phyloP scores from a whole-genome alignment of 495 filamentous ascomycete genomes.

The Patellaria atrata region DNA sequence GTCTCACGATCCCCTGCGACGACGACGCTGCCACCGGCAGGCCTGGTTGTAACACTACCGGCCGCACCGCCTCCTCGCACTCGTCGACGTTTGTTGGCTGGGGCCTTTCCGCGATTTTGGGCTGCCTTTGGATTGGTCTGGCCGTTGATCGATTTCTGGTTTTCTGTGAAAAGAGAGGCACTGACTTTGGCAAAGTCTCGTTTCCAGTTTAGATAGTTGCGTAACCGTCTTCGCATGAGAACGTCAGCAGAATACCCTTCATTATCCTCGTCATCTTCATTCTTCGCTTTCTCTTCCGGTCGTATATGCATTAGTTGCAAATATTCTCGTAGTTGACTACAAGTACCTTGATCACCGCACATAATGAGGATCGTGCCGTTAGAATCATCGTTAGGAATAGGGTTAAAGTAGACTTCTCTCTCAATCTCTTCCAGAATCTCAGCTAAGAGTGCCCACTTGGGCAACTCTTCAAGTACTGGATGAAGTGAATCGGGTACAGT shows the following conservation, averaged over 20 bases:
- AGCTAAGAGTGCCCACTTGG: conserved; percentile 80
- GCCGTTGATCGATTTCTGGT: conserved; percentile 63
- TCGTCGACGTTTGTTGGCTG: conserved; percentile 76
- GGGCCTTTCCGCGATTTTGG: conserved; percentile 46
- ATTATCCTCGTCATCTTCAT: conserved; percentile 30
- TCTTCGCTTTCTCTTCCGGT: conserved; percentile 31
- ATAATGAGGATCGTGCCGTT: conserved; percentile 87
- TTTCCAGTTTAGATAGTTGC: conserved; percentile 89
- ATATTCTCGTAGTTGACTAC: conserved; percentile 80
- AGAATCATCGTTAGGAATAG: conserved; percentile 58
- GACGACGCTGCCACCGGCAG: conserved; percentile 52
- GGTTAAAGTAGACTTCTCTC: conserved; percentile 75
- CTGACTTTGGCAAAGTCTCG: conserved; percentile 73
- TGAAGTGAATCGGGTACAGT: conserved; percentile 52
- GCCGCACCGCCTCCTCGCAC: conserved; percentile 65
- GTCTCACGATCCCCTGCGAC: conserved; percentile 67
- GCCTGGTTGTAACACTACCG: conserved; percentile 39
- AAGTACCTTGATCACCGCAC: conserved; percentile 82
- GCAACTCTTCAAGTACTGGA: conserved; percentile 85
- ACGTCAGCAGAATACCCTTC: conserved; percentile 56
- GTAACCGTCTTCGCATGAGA: conserved; percentile 77
- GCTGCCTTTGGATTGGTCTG: conserved; percentile 34
- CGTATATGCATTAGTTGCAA: conserved; percentile 79
- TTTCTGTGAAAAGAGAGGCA: conserved; percentile 55
- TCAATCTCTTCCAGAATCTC: conserved; percentile 90